Percentiles rank a stretch among this genome's conserved stretches.
Conservation (phyloP, 1,139 yeast genomes). For the Protomyces inundatus region DNA sequence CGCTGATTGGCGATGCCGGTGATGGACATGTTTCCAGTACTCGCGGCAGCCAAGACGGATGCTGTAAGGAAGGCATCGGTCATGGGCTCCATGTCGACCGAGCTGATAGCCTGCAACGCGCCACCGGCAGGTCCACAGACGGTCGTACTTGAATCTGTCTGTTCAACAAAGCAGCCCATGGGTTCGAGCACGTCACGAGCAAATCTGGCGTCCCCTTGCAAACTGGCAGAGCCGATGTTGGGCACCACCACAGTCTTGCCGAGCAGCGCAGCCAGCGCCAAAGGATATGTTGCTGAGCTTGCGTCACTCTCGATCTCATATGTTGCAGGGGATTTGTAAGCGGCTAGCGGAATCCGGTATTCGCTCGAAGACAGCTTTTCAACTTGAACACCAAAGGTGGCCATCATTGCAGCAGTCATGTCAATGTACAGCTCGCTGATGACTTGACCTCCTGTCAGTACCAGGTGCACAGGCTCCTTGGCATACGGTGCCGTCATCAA, state of each 20-base stretch:
- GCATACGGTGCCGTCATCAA: constrained; percentile 99
- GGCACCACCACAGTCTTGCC: constrained; percentile 92
- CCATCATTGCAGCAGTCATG: constrained; percentile 97
- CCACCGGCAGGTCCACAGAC: constrained; percentile 84
- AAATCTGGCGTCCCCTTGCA: constrained; percentile 96
- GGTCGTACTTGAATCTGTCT: constrained; percentile 78
- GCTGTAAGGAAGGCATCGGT: constrained; percentile 98
- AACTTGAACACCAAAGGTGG: constrained; percentile 78
- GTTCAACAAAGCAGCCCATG: constrained; percentile 89
- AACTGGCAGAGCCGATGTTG: constrained; percentile 82
- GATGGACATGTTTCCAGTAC: constrained; percentile 49
- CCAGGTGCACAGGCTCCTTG: constrained; percentile 72
- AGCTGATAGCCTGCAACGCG: constrained; percentile 59
- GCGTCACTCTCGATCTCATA: constrained; percentile 96
- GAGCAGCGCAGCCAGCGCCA: constrained; percentile 96
- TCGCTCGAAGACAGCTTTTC: constrained; percentile 66
- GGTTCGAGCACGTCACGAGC: constrained; percentile 89
- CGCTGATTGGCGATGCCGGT: constrained; percentile 97
- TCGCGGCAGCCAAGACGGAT: constrained; percentile 90
- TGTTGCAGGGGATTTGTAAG: constrained; percentile 71
- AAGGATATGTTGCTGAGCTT: constrained; percentile 96
- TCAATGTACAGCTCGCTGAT: constrained; percentile 92
- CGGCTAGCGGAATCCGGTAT: constrained; percentile 82
- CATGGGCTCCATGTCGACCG: constrained; percentile 98
- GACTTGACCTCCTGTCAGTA: constrained; percentile 93